Evolutionary conservation across 345 rosid genomes (phyloP).

Genomic region (Rhodomyrtus tomentosa): DNA sequence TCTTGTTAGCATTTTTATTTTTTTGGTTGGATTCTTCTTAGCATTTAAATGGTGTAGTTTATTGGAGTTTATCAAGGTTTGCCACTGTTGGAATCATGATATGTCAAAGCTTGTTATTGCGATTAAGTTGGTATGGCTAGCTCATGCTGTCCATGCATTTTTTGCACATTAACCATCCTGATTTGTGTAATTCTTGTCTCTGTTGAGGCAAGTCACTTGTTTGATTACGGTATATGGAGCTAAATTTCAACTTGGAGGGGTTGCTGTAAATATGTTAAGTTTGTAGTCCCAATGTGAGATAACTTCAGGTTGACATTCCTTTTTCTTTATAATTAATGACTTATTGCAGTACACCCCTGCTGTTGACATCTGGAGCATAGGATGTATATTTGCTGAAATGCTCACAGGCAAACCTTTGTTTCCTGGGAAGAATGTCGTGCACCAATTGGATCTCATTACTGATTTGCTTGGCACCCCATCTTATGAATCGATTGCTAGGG

Average conservation of each 20-base stretch:
- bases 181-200: not conserved
- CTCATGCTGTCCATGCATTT: not conserved
- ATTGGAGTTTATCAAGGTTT: not conserved
- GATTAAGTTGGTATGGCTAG: not conserved
- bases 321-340: not conserved
- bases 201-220: not conserved
- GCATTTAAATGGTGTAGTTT: not conserved
- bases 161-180: not conserved
- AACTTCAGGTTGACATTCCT: not conserved
- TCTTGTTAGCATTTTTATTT: not conserved
- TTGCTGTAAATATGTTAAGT: not conserved
- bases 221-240: not conserved
- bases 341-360: constrained; percentile 93
- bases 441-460: constrained; percentile 83
- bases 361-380: constrained; percentile 97
- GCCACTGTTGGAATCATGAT: not conserved
- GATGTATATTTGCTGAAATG: constrained; percentile 97
- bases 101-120: not conserved
- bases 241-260: not conserved
- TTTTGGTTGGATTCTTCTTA: not conserved
- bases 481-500: constrained; percentile 65
- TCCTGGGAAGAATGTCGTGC: constrained; percentile 93
- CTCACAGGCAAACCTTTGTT: constrained; percentile 83
- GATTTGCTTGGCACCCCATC: constrained; percentile 97
- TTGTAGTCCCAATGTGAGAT: not conserved